These are phyloP conservation scores for Nannizzia gypsea DNA, from an alignment of 2,329 filamentous ascomycete genomes.

Conservation along the genomic window DNA sequence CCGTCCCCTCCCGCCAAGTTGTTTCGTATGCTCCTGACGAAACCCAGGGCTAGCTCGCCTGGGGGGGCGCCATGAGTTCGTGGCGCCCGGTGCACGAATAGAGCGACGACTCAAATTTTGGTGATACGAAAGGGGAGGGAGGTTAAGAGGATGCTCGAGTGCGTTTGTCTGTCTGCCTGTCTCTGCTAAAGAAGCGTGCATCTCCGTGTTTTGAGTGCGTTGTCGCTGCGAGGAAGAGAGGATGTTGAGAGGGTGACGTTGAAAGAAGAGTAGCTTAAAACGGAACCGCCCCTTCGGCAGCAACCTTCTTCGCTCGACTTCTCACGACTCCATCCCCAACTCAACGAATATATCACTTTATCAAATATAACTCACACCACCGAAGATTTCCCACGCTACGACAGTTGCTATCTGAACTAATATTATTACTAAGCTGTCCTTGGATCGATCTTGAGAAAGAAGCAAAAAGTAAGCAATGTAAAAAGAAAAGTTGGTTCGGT, in stretches of 20 bases:
- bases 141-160: neutral
- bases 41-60: neutral
- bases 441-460: neutral
- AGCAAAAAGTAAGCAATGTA: neutral
- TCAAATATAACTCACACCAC: neutral
- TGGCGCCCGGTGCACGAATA: neutral
- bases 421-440: neutral
- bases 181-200: no score
- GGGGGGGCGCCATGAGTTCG: neutral
- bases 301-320: neutral
- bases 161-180: no score
- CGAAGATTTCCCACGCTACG: neutral
- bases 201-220: neutral
- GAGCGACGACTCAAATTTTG: neutral
- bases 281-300: neutral
- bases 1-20: constrained; percentile 2
- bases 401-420: neutral
- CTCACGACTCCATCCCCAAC: neutral
- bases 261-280: neutral
- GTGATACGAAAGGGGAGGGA: neutral
- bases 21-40: neutral
- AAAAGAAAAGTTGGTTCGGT: constrained; percentile 4
- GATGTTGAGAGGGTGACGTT: neutral
- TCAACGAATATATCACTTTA: neutral
- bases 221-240: neutral